phyloP scores from a whole-genome alignment of 2,329 filamentous ascomycete genomes.

The Arthrobotrys musiformis region DNA sequence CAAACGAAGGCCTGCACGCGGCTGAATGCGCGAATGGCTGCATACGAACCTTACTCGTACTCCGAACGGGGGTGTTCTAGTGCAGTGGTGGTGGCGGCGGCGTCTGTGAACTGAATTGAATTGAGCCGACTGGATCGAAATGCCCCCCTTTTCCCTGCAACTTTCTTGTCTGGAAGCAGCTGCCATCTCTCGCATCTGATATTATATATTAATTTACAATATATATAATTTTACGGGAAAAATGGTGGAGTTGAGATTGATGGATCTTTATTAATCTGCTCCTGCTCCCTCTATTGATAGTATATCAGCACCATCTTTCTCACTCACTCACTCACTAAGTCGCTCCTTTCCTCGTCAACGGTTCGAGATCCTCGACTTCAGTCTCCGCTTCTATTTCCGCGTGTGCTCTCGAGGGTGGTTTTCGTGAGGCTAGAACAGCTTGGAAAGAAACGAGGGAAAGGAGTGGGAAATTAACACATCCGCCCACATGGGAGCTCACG shows the following conservation, averaged over 20 bases:
- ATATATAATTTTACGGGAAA: too few species aligned
- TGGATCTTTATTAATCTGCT: background rate
- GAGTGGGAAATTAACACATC: conserved; percentile 6
- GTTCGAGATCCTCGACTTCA: background rate
- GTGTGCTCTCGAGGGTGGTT: background rate
- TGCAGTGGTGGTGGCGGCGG: too few species aligned
- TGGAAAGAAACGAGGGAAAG: background rate
- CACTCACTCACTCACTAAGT: background rate
- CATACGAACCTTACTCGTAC: too few species aligned
- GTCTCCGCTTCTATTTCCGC: background rate
- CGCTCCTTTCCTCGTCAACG: background rate
- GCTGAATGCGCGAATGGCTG: background rate
- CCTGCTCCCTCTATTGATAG: background rate
- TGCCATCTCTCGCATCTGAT: background rate
- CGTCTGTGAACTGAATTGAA: background rate
- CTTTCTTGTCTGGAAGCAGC: background rate
- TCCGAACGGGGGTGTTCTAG: too few species aligned
- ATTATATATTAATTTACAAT: background rate
- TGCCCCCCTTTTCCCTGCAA: background rate
- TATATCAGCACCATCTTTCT: background rate
- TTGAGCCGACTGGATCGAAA: background rate
- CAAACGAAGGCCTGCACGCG: too few species aligned
- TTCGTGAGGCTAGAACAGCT: background rate
- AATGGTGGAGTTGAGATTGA: background rate
- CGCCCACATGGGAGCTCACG: conserved; percentile 28